A percentile compares a stretch with the other conserved stretches of the same genome.
These are phyloP conservation scores for Rhinocladiella mackenziei DNA, from an alignment of 2,329 filamentous ascomycete species.

Conservation along the genomic window DNA sequence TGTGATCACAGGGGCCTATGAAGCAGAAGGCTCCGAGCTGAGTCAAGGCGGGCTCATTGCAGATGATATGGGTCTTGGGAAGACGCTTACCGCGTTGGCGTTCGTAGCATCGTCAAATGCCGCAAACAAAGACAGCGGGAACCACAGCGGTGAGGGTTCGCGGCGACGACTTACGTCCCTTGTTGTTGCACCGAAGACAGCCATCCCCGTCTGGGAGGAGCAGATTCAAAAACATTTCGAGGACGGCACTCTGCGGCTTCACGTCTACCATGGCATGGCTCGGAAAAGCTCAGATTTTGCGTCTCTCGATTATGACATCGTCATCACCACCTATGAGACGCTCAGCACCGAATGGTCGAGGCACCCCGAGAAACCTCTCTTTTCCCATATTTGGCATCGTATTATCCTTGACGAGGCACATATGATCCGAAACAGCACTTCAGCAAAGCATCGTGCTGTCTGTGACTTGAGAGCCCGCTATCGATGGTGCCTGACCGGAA, in stretches of 20 bases:
- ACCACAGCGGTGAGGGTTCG: too few relatives aligned
- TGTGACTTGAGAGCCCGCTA: conserved; percentile 40
- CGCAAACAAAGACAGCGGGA: too few relatives aligned
- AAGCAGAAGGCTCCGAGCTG: background rate
- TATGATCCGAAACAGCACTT: conserved; percentile 31
- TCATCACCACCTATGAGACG: conserved; percentile 36
- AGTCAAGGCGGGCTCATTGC: conserved; percentile 32
- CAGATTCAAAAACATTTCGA: conserved; percentile 26
- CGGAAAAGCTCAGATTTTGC: conserved; percentile 9
- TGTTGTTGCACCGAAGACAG: too few relatives aligned
- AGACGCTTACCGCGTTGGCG: too few relatives aligned
- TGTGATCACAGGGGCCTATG: conserved; percentile 11
- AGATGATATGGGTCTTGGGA: too few relatives aligned
- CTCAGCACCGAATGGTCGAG: conserved; percentile 30
- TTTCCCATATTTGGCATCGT: conserved; percentile 32
- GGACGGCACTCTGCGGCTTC: background rate
- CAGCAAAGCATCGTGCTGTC: conserved; percentile 34
- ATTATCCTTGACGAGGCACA: conserved; percentile 39
- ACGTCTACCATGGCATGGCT: conserved; percentile 28
- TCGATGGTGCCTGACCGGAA: conserved; percentile 53
- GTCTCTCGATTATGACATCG: conserved; percentile 30
- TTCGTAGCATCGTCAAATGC: too few relatives aligned
- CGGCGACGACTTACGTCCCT: too few relatives aligned
- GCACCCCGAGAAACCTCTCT: conserved; percentile 8
- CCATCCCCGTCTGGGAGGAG: too few relatives aligned